Evolutionary conservation across 2,329 filamentous ascomycete genomes (phyloP).

Genomic region (Cryoendolithus antarcticus): DNA sequence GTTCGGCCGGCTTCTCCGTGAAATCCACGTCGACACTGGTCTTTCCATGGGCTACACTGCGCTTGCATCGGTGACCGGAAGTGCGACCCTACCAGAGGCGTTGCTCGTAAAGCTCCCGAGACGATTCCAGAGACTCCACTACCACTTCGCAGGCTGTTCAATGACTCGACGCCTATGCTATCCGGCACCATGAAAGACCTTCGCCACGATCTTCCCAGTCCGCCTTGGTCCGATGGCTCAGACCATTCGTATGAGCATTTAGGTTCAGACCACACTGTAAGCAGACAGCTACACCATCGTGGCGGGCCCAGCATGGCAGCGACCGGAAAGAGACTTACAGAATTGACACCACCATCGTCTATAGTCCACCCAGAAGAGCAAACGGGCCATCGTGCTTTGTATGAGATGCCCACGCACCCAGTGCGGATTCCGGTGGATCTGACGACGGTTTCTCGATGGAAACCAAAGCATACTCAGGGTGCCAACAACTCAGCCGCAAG

Average conservation of each 20-base stretch:
- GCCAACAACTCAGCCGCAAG: slow-evolving; percentile 24
- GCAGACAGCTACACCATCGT: slow-evolving; percentile 9
- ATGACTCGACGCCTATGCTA: too few species aligned
- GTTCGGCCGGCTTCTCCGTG: slow-evolving; percentile 18
- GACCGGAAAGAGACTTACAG: slow-evolving; percentile 6
- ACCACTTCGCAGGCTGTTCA: slow-evolving; percentile 7
- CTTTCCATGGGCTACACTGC: slow-evolving; percentile 12
- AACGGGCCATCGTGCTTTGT: slow-evolving; percentile 26
- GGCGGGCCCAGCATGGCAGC: too few species aligned
- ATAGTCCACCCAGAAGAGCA: slow-evolving; percentile 8
- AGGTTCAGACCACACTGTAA: too few species aligned
- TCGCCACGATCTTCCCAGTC: too few species aligned
- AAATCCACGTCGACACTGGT: slow-evolving; percentile 53
- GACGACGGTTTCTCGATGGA: slow-evolving; percentile 11
- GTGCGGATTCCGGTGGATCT: slow-evolving; percentile 35
- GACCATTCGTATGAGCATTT: slow-evolving; percentile 6
- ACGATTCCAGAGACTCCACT: slow-evolving; percentile 4
- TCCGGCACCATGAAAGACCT: too few species aligned
- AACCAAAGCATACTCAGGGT: slow-evolving; percentile 8
- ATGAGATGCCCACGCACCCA: slow-evolving; percentile 27
- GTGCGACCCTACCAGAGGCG: background rate
- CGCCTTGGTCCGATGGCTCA: slow-evolving; percentile 3
- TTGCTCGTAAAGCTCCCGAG: too few species aligned
- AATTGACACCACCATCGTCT: slow-evolving; percentile 13
- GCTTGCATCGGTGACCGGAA: background rate